Base-by-base conservation (phyloP, 2,329 filamentous ascomycete genomes). In the Pseudomassariella vexata region DNA sequence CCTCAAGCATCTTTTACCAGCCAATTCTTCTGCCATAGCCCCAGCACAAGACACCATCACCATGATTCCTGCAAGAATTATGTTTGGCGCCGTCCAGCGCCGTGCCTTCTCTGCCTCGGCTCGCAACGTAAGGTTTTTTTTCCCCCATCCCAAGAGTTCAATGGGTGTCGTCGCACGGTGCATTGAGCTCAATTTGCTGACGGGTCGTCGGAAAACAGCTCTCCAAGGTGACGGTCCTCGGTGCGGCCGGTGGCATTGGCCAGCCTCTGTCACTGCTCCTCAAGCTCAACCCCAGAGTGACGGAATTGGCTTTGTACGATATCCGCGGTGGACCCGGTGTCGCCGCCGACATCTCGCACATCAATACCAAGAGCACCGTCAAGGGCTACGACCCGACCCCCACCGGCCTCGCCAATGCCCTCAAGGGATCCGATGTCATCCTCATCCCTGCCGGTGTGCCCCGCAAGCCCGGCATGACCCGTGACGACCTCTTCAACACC, bases 401-500 rank as follows among this genome's bases (percentile, higher is more conserved):
- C 42, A 70, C 73, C 38, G 86, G 86, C 55, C 83, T 96, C 43
- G 76, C 76, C 53, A 75, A 74, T 46, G 82, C 82, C 56, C 79
- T 98, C 63, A 84, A 85, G 70, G 89, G 77, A 59, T 73, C 88
- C 56, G 88, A 96, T 68, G 81, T 98, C 53, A 86, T 98, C 57
- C 79, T 98, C 59, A 96, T 98, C 65, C 92, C 92, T 57, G 92
- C 92, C 57, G 92, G 92, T 76, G 90, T 98, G n/a, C n/a, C n/a
- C n/a, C n/a, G 90, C 68, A 96, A 96, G 77, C 92, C 92, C 52
- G 92, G 92, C 55, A 98, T 98, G 92, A 95, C 85, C 64, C 88
- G 92, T 70, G 92, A 98, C 55, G 92, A 96, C 60, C 85, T 98
- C 38, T 98, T 98, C 84, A 95, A 95, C 71, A 95, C 95, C 75